Conservation (phyloP, 2,329 filamentous ascomycete species). For the Leptodontidium sp. region DNA sequence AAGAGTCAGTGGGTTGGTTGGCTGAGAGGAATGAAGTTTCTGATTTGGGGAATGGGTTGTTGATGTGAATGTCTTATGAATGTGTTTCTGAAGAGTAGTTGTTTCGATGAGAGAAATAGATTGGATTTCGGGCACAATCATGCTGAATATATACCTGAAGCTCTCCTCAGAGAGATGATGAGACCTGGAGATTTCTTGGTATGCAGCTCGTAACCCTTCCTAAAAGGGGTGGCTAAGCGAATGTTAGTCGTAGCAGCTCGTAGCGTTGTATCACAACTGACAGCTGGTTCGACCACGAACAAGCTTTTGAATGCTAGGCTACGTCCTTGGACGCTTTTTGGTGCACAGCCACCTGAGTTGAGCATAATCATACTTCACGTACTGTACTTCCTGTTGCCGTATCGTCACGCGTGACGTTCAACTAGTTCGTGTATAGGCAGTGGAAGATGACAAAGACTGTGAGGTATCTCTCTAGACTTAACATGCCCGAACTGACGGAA, state of each 20-base stretch:
- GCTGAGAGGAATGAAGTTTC: background rate
- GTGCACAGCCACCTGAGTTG: background rate
- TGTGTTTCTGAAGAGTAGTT: background rate
- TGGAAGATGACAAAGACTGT: background rate
- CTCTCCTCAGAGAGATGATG: background rate
- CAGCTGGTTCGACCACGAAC: background rate
- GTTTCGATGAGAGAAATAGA: background rate
- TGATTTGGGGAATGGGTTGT: background rate
- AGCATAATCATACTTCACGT: background rate
- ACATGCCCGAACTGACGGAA: background rate
- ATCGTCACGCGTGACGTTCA: background rate
- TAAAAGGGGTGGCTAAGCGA: background rate
- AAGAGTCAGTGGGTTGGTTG: background rate
- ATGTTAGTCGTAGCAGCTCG: background rate
- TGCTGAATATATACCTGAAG: background rate
- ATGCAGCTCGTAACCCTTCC: slow-evolving; percentile 8
- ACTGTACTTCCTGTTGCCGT: background rate
- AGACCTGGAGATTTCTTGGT: background rate
- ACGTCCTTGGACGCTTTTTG: background rate
- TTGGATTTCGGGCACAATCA: background rate
- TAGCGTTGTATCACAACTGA: background rate
- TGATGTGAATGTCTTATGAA: background rate
- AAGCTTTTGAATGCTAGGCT: background rate
- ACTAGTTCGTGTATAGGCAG: background rate
- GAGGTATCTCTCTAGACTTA: background rate